phyloP scores from a whole-genome alignment of 2,329 filamentous ascomycete genomes.

The Magnaporthiopsis poae region DNA sequence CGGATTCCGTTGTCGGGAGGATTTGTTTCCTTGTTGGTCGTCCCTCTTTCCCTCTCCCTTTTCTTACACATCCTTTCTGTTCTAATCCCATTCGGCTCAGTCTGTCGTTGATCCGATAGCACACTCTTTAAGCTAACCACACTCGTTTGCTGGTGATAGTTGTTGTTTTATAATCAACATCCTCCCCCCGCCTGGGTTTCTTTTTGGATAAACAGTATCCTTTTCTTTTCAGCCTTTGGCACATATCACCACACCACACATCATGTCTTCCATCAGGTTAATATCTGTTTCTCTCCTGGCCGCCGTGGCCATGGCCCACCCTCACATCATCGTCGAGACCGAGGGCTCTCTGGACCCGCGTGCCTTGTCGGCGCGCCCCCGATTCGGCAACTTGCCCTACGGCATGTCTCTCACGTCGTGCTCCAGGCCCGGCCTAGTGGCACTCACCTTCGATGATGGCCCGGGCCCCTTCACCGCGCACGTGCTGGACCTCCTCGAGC shows the following conservation, averaged over 20 bases:
- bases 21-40: background rate
- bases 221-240: background rate
- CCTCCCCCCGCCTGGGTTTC: background rate
- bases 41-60: background rate
- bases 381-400: constrained; percentile 20
- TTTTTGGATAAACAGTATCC: background rate
- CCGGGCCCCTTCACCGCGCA: constrained; percentile 24
- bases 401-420: constrained; percentile 25
- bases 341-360: background rate
- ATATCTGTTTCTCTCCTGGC: background rate
- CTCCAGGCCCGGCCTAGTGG: constrained; percentile 18
- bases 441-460: constrained; percentile 30
- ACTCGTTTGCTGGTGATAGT: background rate
- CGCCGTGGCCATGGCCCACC: background rate
- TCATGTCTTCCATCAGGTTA: background rate
- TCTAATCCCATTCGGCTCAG: background rate
- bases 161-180: background rate
- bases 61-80: background rate
- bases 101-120: background rate
- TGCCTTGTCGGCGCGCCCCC: constrained; percentile 15
- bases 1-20: background rate
- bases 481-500: constrained; percentile 26
- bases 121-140: background rate
- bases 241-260: background rate
- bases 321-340: background rate